These are phyloP conservation scores for Clarkia xantiana DNA, from an alignment of 345 rosid genomes.

Conservation along the genomic window DNA sequence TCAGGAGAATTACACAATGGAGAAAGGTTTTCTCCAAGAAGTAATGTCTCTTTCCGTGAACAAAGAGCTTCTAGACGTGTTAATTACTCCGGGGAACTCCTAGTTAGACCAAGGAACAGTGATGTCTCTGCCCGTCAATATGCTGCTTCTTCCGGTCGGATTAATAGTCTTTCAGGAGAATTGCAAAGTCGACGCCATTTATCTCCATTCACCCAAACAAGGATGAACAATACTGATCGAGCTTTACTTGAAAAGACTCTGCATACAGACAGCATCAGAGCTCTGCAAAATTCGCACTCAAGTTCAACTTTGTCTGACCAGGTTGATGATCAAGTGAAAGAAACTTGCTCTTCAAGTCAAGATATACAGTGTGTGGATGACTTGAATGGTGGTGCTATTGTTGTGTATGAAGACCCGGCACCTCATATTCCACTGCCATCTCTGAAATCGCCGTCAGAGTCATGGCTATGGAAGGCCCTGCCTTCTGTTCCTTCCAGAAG, in stretches of 20 bases:
- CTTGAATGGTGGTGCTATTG: conserved; percentile 10
- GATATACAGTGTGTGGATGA: conserved; percentile 6
- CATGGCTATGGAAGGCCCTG: conserved; percentile 78
- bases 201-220: conserved; percentile 23
- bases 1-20: too few species aligned
- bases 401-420: background rate
- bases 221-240: conserved; percentile 15
- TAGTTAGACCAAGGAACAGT: background rate
- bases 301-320: conserved; percentile 15
- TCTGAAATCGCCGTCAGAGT: conserved; percentile 75
- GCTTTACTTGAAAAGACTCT: conserved; percentile 33
- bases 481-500: conserved; percentile 38
- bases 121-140: too few species aligned
- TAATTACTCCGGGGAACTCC: conserved; percentile 13
- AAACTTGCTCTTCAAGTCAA: conserved; percentile 7
- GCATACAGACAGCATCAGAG: conserved; percentile 44
- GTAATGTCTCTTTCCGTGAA: background rate
- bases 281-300: conserved; percentile 15
- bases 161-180: conserved; percentile 3
- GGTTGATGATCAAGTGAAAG: conserved; percentile 12
- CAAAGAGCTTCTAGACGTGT: background rate
- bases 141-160: background rate
- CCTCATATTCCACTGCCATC: conserved; percentile 42
- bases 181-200: conserved; percentile 6
- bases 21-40: too few species aligned